phyloP scores from a whole-genome alignment of 164 flowering plant species.

The Pachysandra terminalis region DNA sequence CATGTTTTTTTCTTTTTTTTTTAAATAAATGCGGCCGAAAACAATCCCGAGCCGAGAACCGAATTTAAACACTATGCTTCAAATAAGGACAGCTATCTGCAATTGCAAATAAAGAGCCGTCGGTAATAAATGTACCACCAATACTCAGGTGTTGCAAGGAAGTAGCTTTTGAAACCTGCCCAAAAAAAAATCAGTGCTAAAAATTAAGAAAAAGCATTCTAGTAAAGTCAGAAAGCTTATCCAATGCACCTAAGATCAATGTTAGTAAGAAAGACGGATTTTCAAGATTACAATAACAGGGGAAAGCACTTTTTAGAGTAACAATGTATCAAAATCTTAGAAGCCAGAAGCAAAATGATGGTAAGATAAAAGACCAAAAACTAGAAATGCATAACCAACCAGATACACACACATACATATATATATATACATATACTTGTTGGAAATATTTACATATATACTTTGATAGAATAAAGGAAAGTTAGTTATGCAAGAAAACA shows the following conservation, averaged over 20 bases:
- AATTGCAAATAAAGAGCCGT: constrained; percentile 74
- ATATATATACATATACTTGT: too few relatives aligned
- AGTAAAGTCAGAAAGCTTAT: neutral
- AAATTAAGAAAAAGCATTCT: neutral
- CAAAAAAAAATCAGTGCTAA: neutral
- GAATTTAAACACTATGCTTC: too few relatives aligned
- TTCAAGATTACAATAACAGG: too few relatives aligned
- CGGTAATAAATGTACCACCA: constrained; percentile 95
- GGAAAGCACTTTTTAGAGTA: too few relatives aligned
- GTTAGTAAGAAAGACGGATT: neutral
- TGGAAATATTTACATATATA: too few relatives aligned
- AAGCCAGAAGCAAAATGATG: neutral
- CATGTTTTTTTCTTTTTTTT: too few relatives aligned
- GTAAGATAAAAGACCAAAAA: neutral
- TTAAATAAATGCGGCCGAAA: too few relatives aligned
- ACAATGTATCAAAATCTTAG: neutral
- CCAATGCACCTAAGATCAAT: neutral
- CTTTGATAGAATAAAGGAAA: too few relatives aligned
- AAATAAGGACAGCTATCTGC: constrained; percentile 68
- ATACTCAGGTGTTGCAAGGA: constrained; percentile 76
- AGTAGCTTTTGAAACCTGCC: constrained; percentile 71
- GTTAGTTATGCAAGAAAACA: too few relatives aligned
- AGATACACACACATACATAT: neutral
- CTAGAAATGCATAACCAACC: neutral
- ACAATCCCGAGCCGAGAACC: too few relatives aligned